Evolutionary conservation across 805 yeast species (phyloP), one percentile per base, ranked within the genome.

Genomic region (Kazachstania taianensis): DNA sequence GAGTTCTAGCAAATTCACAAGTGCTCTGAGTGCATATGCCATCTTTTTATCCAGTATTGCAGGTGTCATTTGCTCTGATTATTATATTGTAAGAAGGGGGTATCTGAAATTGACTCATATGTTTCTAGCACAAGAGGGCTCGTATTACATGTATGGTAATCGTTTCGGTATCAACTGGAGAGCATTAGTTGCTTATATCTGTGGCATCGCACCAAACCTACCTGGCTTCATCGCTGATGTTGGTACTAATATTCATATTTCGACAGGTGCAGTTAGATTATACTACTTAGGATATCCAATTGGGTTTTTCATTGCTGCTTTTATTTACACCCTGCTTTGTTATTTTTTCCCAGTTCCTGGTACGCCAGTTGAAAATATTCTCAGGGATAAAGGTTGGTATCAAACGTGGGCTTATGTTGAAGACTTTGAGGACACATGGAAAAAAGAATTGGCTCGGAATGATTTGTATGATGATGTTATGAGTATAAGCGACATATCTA

Each of bases 21-120:
- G 81, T 10, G 83, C 81, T 49, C 61, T 83, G 35, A 71, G 82
- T 25, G 87, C 92, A 0, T 83, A 81, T 54, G 67, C 89, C 1
- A 78, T 82, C 29, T 83, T 83, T 68, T 63, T 83, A 37, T 80
- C 86, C 2, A 71, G 87, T 26, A 78, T 83, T 48, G 81, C 85
- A 13, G 94, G 94, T 41, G 75, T 76, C 28, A 69, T 77, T 40
- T 66, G 72, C 43, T 46, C 55, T 2, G 67, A 62, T 55, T 81
- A 78, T 58, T 77, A 64, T 57, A 66, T 79, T 47, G 70, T 85
- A 23, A 73, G 86, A 57, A 72, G 83, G 51, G 89, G 92, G 29
- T 65, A 64, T 52, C 50, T 83, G 39, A 61, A 69, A 41, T 57
- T 83, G 33, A 67, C 72, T 32, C 85, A 81, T 43, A 60, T 84